Evolutionary conservation across 2,329 filamentous ascomycete species (phyloP), one percentile per base, ranked within the genome.

Genomic region (Setomelanomma holmii): DNA sequence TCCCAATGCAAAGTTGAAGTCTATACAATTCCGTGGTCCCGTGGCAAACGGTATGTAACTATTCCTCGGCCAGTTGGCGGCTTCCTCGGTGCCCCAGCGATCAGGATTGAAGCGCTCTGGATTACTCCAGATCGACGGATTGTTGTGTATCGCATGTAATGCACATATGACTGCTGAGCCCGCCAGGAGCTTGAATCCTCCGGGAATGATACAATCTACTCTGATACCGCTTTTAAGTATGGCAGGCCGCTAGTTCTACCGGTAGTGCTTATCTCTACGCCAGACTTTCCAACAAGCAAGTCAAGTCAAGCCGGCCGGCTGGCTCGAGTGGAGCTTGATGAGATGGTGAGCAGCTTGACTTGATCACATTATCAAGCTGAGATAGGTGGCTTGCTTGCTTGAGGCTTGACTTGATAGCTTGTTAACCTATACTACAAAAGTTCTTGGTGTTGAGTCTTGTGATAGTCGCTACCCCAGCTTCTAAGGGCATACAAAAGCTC

Each of bases 71-170:
- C 55, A 49, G 24, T 53, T 51, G 4, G 43, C 16, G 48, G 84
- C 82, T 11, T 76, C 71, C 0, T 82, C 79, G 0, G 79, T 79
- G 55, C 81, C 79, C 85, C 85, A 87, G 24, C 24, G 24, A 30
- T 87, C 84, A 0, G 84, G 83, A 60, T 87, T 76, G 64, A 87
- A 87, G 1, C 76, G 75, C 2, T 76, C 69, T 0, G 84, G 85
- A 63, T 86, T 84, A 45, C 84, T 79, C 85, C 85, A 87, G 1
- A 82, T 47, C 2, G 73, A 74, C 1, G 81, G 76, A 71, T 86
- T 86, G 66, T 81, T 78, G 60, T 79, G 76, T 46, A 79, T 75
- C 46, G 74, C 68, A 46, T 76, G 73, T 0, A 79, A 68, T 0
- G 81, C 81, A 0, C 81, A 77, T 46, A 87, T 82, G 21, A 86